These are phyloP conservation scores for Camelina neglecta DNA, from an alignment of 345 rosid species.

Conservation along the genomic window DNA sequence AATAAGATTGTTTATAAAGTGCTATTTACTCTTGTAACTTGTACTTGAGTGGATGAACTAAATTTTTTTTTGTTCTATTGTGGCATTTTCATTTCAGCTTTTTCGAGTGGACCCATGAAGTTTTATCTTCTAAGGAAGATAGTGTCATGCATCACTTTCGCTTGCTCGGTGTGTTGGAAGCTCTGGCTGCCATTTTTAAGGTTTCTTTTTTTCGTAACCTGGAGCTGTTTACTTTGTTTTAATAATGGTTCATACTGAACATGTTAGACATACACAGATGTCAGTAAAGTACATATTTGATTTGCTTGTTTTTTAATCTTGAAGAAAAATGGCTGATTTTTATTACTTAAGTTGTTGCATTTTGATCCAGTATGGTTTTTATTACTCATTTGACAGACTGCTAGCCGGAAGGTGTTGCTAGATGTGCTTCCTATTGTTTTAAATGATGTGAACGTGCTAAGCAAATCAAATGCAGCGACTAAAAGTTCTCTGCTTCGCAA, in stretches of 20 bases:
- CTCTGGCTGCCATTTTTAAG: conserved; percentile 92
- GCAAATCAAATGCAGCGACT: conserved; percentile 66
- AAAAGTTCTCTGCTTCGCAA: conserved; percentile 87
- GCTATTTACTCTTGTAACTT: background rate
- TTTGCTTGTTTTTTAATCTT: background rate
- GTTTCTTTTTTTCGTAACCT: conserved; percentile 49
- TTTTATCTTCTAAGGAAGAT: conserved; percentile 64
- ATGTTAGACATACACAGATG: conserved; percentile 5
- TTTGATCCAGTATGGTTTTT: conserved; percentile 30
- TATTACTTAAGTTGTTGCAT: conserved; percentile 3
- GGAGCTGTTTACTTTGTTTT: conserved; percentile 20
- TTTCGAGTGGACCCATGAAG: conserved; percentile 82
- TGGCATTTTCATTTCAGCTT: conserved; percentile 60
- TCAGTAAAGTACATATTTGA: background rate
- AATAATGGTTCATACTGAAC: conserved; percentile 12
- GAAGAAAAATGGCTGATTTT: conserved; percentile 8
- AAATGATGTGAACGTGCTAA: conserved; percentile 62
- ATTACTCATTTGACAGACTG: conserved; percentile 70
- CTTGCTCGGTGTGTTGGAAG: conserved; percentile 86
- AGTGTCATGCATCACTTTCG: conserved; percentile 67
- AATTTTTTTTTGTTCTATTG: conserved; percentile 22
- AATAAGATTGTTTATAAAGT: conserved; percentile 1
- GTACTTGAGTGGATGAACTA: conserved; percentile 3
- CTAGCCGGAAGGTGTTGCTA: conserved; percentile 61
- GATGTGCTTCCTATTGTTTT: conserved; percentile 68